A percentile compares a stretch with the other conserved stretches of the same genome.
phyloP scores from a whole-genome alignment of 768 basidiomycete species.

The Mycena maculata region DNA sequence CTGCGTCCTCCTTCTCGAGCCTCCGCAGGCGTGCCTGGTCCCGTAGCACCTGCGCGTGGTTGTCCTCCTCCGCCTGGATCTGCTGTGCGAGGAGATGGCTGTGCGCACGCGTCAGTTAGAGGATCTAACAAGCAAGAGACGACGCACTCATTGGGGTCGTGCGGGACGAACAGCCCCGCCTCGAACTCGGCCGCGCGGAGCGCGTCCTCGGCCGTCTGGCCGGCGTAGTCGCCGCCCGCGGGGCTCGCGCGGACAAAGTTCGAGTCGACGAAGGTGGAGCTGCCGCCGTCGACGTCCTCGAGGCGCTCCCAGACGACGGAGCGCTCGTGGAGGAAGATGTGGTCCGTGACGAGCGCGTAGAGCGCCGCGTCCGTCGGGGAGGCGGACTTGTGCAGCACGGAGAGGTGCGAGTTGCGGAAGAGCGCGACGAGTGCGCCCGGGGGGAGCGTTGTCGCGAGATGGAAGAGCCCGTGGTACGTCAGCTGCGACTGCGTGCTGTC shows the following conservation, averaged over 20 bases:
- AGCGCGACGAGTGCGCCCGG: constrained; percentile 76
- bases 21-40: constrained; percentile 42
- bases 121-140: constrained; percentile 2
- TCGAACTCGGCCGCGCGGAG: constrained; percentile 62
- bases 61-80: constrained; percentile 86
- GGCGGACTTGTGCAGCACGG: constrained; percentile 79
- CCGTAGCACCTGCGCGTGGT: constrained; percentile 49
- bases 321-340: constrained; percentile 80
- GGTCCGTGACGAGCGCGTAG: constrained; percentile 88
- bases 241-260: constrained; percentile 73
- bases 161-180: constrained; percentile 50
- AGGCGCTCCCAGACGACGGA: constrained; percentile 92
- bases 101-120: constrained; percentile 19
- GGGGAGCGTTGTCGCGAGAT: constrained; percentile 73
- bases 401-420: constrained; percentile 91
- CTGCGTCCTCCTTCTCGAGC: constrained; percentile 40
- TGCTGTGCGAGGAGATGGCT: constrained; percentile 79
- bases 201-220: constrained; percentile 73
- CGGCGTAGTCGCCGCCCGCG: constrained; percentile 84
- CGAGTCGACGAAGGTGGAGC: constrained; percentile 82
- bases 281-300: constrained; percentile 87
- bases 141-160: constrained; percentile 73
- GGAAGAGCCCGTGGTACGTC: constrained; percentile 89
- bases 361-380: constrained; percentile 59
- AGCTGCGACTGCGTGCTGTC: constrained; percentile 81